Conservation (phyloP, 2,329 filamentous ascomycete species). For the Teratosphaeria gauchensis region DNA sequence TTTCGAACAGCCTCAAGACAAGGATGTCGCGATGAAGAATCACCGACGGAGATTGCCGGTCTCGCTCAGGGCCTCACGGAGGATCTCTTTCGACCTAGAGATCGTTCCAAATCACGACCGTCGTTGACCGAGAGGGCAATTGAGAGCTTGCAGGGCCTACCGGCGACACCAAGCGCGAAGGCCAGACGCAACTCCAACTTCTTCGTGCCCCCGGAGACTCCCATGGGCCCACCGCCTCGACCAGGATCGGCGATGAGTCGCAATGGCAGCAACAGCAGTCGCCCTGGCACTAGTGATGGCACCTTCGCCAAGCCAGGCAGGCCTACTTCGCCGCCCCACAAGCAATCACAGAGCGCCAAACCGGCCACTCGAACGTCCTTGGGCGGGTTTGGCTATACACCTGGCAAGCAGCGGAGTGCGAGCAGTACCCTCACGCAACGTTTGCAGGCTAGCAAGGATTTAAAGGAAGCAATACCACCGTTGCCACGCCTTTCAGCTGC, state of each 20-base stretch:
- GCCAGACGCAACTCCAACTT: constrained; percentile 61
- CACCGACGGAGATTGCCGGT: constrained; percentile 7
- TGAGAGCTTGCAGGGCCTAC: constrained; percentile 69
- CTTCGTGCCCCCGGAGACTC: constrained; percentile 52
- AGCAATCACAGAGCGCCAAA: constrained; percentile 25
- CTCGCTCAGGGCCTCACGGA: constrained; percentile 8
- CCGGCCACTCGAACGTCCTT: constrained; percentile 13
- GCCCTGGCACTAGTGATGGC: constrained; percentile 39
- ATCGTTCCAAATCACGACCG: constrained; percentile 24
- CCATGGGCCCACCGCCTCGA: constrained; percentile 53
- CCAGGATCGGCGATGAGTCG: constrained; percentile 51
- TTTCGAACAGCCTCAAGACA: constrained; percentile 34
- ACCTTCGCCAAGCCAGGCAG: constrained; percentile 18
- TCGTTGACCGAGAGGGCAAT: constrained; percentile 78
- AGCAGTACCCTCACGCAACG: constrained; percentile 17
- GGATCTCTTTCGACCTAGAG: constrained; percentile 5
- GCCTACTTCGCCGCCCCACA: constrained; percentile 27
- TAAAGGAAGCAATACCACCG: not conserved
- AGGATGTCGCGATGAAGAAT: constrained; percentile 24
- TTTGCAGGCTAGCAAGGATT: constrained; percentile 11
- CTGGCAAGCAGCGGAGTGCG: constrained; percentile 15
- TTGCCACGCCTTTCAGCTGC: constrained; percentile 8
- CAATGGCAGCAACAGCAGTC: constrained; percentile 34
- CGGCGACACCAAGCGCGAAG: constrained; percentile 58
- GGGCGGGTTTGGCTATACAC: constrained; percentile 16